Evolutionary conservation across 768 basidiomycete genomes (phyloP).

Genomic region (Agrocybe praecox): DNA sequence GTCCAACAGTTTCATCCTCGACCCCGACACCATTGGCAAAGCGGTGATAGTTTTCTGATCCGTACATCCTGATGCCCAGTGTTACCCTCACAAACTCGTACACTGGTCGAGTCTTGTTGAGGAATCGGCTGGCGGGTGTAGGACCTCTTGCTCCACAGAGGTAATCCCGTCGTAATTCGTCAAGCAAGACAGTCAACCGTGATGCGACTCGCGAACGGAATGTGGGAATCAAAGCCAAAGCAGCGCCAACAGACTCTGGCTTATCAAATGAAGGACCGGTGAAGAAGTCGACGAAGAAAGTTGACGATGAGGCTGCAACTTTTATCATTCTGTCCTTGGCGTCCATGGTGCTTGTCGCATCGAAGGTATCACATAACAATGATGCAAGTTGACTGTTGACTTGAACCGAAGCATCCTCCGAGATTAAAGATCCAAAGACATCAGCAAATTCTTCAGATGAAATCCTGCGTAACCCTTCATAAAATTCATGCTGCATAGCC

Average conservation of each 20-base stretch:
- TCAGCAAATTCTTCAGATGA: slow-evolving; percentile 49
- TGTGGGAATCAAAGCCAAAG: slow-evolving; percentile 42
- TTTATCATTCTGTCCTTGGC: slow-evolving; percentile 67
- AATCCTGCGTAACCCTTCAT: slow-evolving; percentile 47
- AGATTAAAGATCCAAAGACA: slow-evolving; percentile 45
- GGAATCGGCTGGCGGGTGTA: slow-evolving; percentile 66
- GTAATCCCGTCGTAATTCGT: slow-evolving; percentile 54
- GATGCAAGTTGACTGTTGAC: slow-evolving; percentile 40
- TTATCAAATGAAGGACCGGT: slow-evolving; percentile 37
- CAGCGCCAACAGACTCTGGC: slow-evolving; percentile 28
- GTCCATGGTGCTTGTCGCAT: slow-evolving; percentile 75
- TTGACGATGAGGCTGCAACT: slow-evolving; percentile 63
- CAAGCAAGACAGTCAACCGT: slow-evolving; percentile 47
- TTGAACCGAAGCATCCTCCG: slow-evolving; percentile 28
- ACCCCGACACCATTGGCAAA: slow-evolving; percentile 67
- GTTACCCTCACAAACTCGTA: slow-evolving; percentile 78
- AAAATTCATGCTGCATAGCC: slow-evolving; percentile 70
- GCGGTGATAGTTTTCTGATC: slow-evolving; percentile 65
- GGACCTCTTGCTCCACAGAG: slow-evolving; percentile 58
- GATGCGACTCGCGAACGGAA: slow-evolving; percentile 59
- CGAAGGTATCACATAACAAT: slow-evolving; percentile 54
- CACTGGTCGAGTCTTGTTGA: slow-evolving; percentile 69
- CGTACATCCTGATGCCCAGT: slow-evolving; percentile 82
- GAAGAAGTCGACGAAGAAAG: slow-evolving; percentile 66
- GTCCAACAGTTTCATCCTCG: slow-evolving; percentile 70